Percentiles rank a stretch among this genome's conserved stretches.
Conservation (phyloP, 2,329 filamentous ascomycete species). For the Fusarium anthophilum region DNA sequence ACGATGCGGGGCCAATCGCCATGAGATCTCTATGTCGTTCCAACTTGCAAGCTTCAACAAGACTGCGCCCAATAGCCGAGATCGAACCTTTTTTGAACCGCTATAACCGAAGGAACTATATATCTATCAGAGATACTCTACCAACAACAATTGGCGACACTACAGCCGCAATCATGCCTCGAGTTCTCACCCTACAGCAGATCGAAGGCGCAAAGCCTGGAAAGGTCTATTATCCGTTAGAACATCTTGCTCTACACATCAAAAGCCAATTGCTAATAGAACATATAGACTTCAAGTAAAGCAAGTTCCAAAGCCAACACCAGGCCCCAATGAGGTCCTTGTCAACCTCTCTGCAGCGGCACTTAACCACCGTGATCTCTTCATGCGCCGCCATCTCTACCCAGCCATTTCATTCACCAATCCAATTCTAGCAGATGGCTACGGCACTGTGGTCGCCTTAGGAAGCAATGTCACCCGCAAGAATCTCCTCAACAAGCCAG, state of each 20-base stretch:
- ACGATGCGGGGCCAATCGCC: constrained; percentile 13
- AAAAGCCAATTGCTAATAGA: constrained; percentile 9
- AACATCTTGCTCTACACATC: neutral
- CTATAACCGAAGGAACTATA: neutral
- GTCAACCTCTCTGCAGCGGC: constrained; percentile 81
- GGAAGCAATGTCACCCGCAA: constrained; percentile 58
- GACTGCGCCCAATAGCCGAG: neutral
- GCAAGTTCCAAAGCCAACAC: constrained; percentile 69
- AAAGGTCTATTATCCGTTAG: constrained; percentile 84
- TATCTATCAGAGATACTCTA: neutral
- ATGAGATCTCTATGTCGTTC: neutral
- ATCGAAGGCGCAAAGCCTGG: constrained; percentile 82
- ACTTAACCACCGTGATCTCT: constrained; percentile 95
- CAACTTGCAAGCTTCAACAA: neutral
- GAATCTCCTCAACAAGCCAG: constrained; percentile 68
- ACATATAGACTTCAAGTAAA: constrained; percentile 64
- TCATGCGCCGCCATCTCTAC: constrained; percentile 92
- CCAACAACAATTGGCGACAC: neutral
- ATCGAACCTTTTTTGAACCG: neutral
- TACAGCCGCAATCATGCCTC: constrained; percentile 53
- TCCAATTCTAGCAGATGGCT: constrained; percentile 85
- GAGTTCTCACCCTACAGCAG: constrained; percentile 71
- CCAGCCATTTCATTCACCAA: constrained; percentile 82
- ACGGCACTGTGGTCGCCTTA: constrained; percentile 74
- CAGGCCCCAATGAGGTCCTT: constrained; percentile 74